Base-by-base conservation (phyloP, 371 early-diverging fungal species). In the Choanephora cucurbitarum region DNA sequence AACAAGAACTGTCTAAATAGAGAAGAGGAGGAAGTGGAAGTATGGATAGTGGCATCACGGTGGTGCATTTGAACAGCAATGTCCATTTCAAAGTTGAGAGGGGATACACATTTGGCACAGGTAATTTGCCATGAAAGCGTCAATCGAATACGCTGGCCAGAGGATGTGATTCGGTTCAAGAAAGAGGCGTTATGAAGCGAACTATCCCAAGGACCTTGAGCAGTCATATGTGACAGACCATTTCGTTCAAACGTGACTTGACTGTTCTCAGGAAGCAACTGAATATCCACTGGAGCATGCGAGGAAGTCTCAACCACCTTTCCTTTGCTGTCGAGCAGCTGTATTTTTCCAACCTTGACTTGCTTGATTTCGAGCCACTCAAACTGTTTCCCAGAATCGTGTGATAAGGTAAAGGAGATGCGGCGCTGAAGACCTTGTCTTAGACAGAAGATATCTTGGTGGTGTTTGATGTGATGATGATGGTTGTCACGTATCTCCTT, bases 361-460 rank as follows among this genome's bases (percentile, higher is more conserved):
- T 51, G 74, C 54, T 33, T 87, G 60, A 44, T 69, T 62, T 39
- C 65, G 60, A 41, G 84, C 91, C 51, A 88, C 90, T 13, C 33
- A 90, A 61, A n/a, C 72, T 72, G 23, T 43, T 58, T 63, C 19
- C 91, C 91, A 33, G 85, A 75, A 32, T 82, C 82, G 55, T 92
- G 93, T 0, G 77, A 70, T 5, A 93, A 50, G 1, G 78, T 70
- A 8, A 92, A 41, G 8, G 75, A 62, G 41, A 93, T 71, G 17
- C 91, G 86, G 1, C 92, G 70, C 64, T 92, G 92, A 19, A 92
- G 54, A 4, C 93, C 93, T 62, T 93, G 93, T n/a, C 87, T 79
- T 47, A 92, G 66, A 33, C 80, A 65, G 57, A 91, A 91, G 1
- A 41, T 63, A 61, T 69, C 22, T 64, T 52, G 49, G 66, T 54